Base-by-base conservation (phyloP, 768 basidiomycete genomes). In the Lactarius hatsudake region DNA sequence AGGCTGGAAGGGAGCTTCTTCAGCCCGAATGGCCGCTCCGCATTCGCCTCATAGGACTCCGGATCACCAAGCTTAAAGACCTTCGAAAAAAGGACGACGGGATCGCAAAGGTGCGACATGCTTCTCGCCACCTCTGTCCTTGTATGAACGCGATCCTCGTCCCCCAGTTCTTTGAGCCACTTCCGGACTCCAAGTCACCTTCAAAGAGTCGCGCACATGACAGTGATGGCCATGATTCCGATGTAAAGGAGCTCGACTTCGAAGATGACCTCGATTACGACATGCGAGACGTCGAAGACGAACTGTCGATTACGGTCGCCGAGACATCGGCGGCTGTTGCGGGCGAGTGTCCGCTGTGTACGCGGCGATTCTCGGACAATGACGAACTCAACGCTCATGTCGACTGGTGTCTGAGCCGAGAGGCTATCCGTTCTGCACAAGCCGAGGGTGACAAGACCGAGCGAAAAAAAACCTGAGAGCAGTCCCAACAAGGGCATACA, bases 31-130 rank as follows among this genome's bases (percentile, higher is more conserved):
- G 91, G 42, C 94, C 94, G 0, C 75, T 96, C 34, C 86, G 83
- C 36, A 78, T 98, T 28, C 84, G 96, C 38, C 80, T 99, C 26
- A 89, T 99, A 69, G 96, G 96, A 6, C 78, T 99, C 32, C 82
- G 96, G 55, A 82, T 96, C 12, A 95, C 93, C 4, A 96, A 93
- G 69, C 78, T 99, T 71, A 92, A 91, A 73, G 96, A 99, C 77
- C 77, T 96, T 36, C 83, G 83, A 65, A 81, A 81, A 7, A 75
- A 77, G 17, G 78, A 76, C 1, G 75, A 79, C 26, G 72, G 92
- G 0, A 93, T 97, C 68, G 89, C 90, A 75, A 83, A 87, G 64
- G 94, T 93, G 73, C 61, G 82, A 74, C 18, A n/a, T 34, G 13
- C 38, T 51, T 43, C 54, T 62, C 58, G 5, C 34, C 30, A 51